Evolutionary conservation across 768 basidiomycete genomes (phyloP), one percentile per base, ranked within the genome.

Genomic region (Mycena amicta): DNA sequence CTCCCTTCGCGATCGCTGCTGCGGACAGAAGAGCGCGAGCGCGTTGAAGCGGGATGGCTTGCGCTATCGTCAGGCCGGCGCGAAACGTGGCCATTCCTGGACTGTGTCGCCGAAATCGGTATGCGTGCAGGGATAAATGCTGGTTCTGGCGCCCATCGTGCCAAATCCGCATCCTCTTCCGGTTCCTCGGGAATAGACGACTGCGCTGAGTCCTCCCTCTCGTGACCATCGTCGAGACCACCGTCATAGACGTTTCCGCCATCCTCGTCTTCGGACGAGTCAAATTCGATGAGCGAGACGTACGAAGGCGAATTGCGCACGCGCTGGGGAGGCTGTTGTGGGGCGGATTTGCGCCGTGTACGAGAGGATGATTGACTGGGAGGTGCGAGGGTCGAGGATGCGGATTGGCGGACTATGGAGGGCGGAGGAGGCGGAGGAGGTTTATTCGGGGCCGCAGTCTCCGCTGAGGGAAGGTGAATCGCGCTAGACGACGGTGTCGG

Each of bases 281-380:
- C 61, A 23, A 63, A 63, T 26, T 63, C 62, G 31, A 63, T 60
- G 13, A 51, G 53, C 2, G 62, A 63, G 5, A 63, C 55, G 11
- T 60, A 31, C 6, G 58, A 51, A 2, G 55, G 61, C 5, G 57
- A 53, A 50, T 55, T 41, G 26, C 50, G 56, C 20, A 58, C 16
- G 39, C 28, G 52, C 13, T n/a, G 60, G 12, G 46, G 55, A 12
- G 37, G 55, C 41, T 57, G 56, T 16, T 37, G 31, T 3, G 61
- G 57, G 6, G 50, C 20, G 3, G 61, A 58, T 25, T 52, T 55
- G 1, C 50, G 61, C 3, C 46, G 46, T 18, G 50, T 54, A 13
- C 54, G 53, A 15, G 37, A 23, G 6, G 16, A 12, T 8, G 20
- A n/a, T 27, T 27, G 23, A 2, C 29, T 5, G 11, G 55, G 33